Evolutionary conservation across 768 basidiomycete genomes (phyloP).

Genomic region (Lyophyllum semitale): DNA sequence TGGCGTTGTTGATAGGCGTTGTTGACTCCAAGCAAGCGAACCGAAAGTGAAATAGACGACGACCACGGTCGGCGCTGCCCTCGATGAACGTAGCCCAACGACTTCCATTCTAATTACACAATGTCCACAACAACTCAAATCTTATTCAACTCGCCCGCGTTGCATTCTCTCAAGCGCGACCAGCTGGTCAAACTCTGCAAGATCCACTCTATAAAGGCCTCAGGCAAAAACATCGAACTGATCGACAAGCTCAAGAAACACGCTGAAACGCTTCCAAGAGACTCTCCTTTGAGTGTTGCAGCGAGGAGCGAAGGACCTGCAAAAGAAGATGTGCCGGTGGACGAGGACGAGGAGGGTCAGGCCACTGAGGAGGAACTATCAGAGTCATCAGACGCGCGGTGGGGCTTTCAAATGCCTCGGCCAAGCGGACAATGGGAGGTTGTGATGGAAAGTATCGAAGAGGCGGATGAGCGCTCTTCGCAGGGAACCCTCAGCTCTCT

Average conservation of each 20-base stretch:
- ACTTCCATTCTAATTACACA: neutral
- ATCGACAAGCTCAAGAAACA: slow-evolving; percentile 69
- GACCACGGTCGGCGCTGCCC: neutral
- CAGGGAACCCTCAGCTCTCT: slow-evolving; percentile 53
- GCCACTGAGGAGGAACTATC: slow-evolving; percentile 13
- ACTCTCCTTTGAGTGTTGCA: slow-evolving; percentile 57
- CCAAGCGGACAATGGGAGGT: slow-evolving; percentile 86
- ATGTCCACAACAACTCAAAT: slow-evolving; percentile 81
- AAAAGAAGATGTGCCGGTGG: slow-evolving; percentile 18
- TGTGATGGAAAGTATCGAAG: slow-evolving; percentile 81
- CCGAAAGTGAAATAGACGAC: neutral
- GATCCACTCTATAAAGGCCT: slow-evolving; percentile 75
- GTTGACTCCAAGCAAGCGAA: neutral
- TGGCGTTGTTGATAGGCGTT: slow-evolving; percentile 1
- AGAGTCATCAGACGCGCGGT: slow-evolving; percentile 10
- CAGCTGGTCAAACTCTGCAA: slow-evolving; percentile 88
- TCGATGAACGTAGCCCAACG: slow-evolving; percentile 6
- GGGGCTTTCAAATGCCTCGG: slow-evolving; percentile 39
- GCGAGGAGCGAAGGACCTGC: slow-evolving; percentile 45
- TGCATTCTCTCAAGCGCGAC: slow-evolving; percentile 81
- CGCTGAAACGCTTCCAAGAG: slow-evolving; percentile 62
- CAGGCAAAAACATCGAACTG: slow-evolving; percentile 78
- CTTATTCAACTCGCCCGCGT: slow-evolving; percentile 80
- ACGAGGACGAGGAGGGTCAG: slow-evolving; percentile 30
- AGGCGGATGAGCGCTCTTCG: slow-evolving; percentile 57